Conservation (phyloP, 2,329 filamentous ascomycete genomes). For the Fusarium sp. region DNA sequence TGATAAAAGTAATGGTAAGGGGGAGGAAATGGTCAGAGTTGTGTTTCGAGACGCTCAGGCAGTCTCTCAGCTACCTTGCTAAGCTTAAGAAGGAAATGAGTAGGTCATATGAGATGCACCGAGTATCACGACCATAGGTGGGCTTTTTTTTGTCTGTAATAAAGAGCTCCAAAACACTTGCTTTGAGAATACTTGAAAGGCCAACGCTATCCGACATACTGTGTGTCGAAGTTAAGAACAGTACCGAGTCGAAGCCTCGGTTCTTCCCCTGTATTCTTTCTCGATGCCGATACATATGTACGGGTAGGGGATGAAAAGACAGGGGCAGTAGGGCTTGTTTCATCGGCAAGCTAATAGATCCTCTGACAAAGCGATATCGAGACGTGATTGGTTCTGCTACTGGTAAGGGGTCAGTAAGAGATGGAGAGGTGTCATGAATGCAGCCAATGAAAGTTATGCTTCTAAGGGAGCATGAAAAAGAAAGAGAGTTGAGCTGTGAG, state of each 20-base stretch:
- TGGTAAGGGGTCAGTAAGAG: slow-evolving; percentile 18
- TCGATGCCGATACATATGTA: slow-evolving; percentile 37
- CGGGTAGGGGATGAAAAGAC: slow-evolving; percentile 39
- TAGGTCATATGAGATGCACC: not conserved
- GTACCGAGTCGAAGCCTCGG: not conserved
- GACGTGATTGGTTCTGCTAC: slow-evolving; percentile 38
- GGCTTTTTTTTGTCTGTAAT: too few relatives aligned
- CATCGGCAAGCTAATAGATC: slow-evolving; percentile 45
- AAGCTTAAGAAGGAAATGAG: not conserved
- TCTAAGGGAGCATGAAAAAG: slow-evolving; percentile 16
- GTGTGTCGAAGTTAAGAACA: too few relatives aligned
- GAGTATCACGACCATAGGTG: not conserved
- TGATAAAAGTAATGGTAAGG: slow-evolving; percentile 7
- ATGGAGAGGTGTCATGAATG: slow-evolving; percentile 31
- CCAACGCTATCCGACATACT: too few relatives aligned
- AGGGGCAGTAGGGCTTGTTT: slow-evolving; percentile 48
- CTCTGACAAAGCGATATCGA: slow-evolving; percentile 35
- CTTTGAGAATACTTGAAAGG: too few relatives aligned
- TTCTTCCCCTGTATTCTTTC: not conserved
- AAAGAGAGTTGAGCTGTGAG: slow-evolving; percentile 5
- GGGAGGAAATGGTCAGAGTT: slow-evolving; percentile 14
- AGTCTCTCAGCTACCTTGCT: slow-evolving; percentile 16
- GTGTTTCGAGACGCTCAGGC: slow-evolving; percentile 25
- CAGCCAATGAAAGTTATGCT: slow-evolving; percentile 26
- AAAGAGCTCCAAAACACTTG: not conserved